Evolutionary conservation across 352 stramenopile genomes (phyloP).

Genomic region (Aphanomyces astaci): DNA sequence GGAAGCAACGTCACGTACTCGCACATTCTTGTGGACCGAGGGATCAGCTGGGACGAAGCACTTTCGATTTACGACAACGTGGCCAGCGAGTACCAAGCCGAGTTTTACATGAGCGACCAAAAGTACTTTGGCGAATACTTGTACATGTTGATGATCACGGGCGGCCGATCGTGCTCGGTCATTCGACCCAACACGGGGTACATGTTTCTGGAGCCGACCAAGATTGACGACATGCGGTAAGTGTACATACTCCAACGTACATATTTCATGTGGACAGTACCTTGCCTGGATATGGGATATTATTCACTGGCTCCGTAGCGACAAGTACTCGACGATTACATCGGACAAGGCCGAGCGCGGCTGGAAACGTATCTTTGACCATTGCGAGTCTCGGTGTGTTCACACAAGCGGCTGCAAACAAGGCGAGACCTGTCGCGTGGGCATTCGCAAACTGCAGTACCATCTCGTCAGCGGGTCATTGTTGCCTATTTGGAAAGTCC

Average conservation of each 20-base stretch:
- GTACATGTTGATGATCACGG: slow-evolving; percentile 16
- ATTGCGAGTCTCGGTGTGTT: slow-evolving; percentile 5
- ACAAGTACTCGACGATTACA: slow-evolving; percentile 13
- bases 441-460: slow-evolving; percentile 22
- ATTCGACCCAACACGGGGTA: slow-evolving; percentile 27
- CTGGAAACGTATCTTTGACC: slow-evolving; percentile 23
- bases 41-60: slow-evolving; percentile 24
- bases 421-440: slow-evolving; percentile 19
- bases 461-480: slow-evolving; percentile 18
- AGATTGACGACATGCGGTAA: slow-evolving; percentile 18
- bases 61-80: background rate
- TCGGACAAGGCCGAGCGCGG: background rate
- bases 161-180: slow-evolving; percentile 15
- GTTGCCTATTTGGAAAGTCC: slow-evolving; percentile 20
- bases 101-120: slow-evolving; percentile 18
- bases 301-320: background rate
- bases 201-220: slow-evolving; percentile 17
- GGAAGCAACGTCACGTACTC: slow-evolving; percentile 16
- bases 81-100: slow-evolving; percentile 6
- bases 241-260: no score
- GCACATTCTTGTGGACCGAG: slow-evolving; percentile 22
- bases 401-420: slow-evolving; percentile 21
- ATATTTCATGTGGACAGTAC: no score
- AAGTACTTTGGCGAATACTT: slow-evolving; percentile 21
- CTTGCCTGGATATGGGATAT: background rate